phyloP scores from a whole-genome alignment of 129 eudicot species.

The Silybum marianum region DNA sequence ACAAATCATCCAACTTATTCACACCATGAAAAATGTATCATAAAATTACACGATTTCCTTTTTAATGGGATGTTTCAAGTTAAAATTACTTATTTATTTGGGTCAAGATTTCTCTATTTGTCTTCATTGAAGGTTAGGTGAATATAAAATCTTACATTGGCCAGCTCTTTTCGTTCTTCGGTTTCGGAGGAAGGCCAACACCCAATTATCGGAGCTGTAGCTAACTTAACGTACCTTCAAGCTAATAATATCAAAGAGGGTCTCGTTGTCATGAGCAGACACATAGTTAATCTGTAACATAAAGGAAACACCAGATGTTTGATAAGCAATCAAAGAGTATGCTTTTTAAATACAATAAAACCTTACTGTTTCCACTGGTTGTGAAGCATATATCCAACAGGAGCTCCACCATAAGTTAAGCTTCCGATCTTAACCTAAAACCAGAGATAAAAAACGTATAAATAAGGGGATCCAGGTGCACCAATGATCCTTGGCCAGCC shows the following conservation, averaged over 20 bases:
- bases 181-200: too few species aligned
- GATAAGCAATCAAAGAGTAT: too few species aligned
- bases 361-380: constrained; percentile 80
- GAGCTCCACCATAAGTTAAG: constrained; percentile 62
- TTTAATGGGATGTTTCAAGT: too few species aligned
- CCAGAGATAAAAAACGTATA: not conserved
- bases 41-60: too few species aligned
- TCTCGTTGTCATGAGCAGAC: constrained; percentile 98
- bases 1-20: constrained; percentile 9
- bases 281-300: constrained; percentile 78
- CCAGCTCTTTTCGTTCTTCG: too few species aligned
- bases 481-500: not conserved
- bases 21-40: too few species aligned
- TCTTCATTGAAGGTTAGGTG: too few species aligned
- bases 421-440: constrained; percentile 79
- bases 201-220: too few species aligned
- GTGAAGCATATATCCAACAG: constrained; percentile 74
- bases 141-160: too few species aligned
- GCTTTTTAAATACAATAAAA: not conserved
- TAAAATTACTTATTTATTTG: too few species aligned
- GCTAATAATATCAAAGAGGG: constrained; percentile 87
- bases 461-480: constrained; percentile 1
- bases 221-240: constrained; percentile 63
- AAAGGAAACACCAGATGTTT: not conserved
- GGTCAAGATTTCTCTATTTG: too few species aligned